Evolutionary conservation across 2,329 filamentous ascomycete genomes (phyloP).

Genomic region (Xylaria sp.): DNA sequence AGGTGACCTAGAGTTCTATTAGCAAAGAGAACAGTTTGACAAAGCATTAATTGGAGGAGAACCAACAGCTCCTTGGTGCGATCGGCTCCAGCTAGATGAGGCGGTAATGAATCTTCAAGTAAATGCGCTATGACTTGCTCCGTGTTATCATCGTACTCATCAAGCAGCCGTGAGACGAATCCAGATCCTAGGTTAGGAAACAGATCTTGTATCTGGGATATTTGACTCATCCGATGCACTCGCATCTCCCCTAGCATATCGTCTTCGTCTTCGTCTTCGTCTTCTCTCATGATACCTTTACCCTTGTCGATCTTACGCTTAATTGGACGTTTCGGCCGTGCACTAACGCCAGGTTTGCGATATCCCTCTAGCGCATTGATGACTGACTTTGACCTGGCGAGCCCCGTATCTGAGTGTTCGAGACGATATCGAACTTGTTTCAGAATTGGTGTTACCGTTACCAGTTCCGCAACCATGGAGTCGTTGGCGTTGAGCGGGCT

Average conservation of each 20-base stretch:
- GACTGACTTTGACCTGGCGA: constrained; percentile 68
- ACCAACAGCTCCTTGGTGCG: constrained; percentile 71
- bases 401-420: constrained; percentile 60
- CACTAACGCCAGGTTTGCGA: constrained; percentile 64
- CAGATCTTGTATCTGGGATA: constrained; percentile 91
- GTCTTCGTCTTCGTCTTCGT: constrained; percentile 44
- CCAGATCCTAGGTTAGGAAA: constrained; percentile 88
- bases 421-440: constrained; percentile 68
- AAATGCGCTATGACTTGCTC: constrained; percentile 85
- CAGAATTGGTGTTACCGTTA: constrained; percentile 82
- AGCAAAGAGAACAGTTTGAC: not conserved
- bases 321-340: constrained; percentile 61
- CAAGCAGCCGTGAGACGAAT: constrained; percentile 82
- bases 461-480: constrained; percentile 82
- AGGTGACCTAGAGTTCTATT: constrained; percentile 44
- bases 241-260: constrained; percentile 67
- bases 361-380: constrained; percentile 70
- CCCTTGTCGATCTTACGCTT: constrained; percentile 73
- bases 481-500: constrained; percentile 68
- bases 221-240: constrained; percentile 83
- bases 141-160: constrained; percentile 80
- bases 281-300: constrained; percentile 61
- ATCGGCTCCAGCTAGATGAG: constrained; percentile 73
- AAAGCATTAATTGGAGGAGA: not conserved
- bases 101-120: constrained; percentile 79